phyloP scores from a whole-genome alignment of 177 flowering plant genomes.

The Vitis hybrid region DNA sequence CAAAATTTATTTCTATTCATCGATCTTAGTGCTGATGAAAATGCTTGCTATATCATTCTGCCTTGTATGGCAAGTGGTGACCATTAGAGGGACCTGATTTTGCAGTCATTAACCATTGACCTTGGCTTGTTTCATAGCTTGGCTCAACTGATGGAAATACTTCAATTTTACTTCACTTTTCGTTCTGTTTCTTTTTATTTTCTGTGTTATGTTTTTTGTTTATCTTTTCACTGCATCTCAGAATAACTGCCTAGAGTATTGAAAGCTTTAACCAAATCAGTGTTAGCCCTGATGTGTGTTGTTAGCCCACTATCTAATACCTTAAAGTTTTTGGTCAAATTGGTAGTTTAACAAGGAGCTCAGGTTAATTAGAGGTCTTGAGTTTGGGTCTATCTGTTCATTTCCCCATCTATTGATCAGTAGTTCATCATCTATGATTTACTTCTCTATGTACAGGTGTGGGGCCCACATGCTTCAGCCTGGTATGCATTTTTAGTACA shows the following conservation, averaged over 20 bases:
- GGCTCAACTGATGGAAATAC: not conserved
- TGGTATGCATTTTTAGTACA: no score
- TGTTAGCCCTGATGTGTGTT: not conserved
- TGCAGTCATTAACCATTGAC: not conserved
- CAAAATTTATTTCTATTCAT: not conserved
- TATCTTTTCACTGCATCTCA: not conserved
- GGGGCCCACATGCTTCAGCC: no score
- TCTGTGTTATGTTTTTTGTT: not conserved
- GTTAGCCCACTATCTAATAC: not conserved
- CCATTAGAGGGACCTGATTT: not conserved
- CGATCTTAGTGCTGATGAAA: not conserved
- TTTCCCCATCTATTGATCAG: no score
- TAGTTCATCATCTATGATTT: no score
- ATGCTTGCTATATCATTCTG: not conserved
- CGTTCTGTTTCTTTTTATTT: no score
- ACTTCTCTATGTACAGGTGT: no score
- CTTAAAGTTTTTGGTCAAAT: not conserved
- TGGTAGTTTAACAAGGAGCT: no score
- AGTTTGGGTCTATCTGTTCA: no score
- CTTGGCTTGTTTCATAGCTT: not conserved
- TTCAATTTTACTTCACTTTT: not conserved
- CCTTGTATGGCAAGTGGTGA: not conserved
- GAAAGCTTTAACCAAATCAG: not conserved
- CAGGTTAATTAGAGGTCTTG: no score
- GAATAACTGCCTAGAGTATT: not conserved